Base-by-base conservation (phyloP, 2,329 filamentous ascomycete genomes). In the Colletotrichum chrysophilum region DNA sequence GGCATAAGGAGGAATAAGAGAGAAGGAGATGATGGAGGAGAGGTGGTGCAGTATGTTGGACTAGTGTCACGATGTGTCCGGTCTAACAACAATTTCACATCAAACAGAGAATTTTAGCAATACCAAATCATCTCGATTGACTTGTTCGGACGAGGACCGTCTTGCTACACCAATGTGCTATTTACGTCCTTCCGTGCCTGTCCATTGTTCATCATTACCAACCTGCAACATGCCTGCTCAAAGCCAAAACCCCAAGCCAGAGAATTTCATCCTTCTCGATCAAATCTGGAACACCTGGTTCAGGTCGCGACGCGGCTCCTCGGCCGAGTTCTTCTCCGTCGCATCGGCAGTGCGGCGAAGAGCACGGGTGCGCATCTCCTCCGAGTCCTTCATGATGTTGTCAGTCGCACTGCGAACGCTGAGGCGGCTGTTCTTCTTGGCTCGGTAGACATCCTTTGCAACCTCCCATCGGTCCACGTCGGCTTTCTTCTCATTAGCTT, bases 1-100 rank as follows among this genome's bases (percentile, higher is more conserved):
- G 79, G 1, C 87, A 84, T 81, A 86, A 85, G 78, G 81, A 79
- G 66, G 85, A 86, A 16, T 87, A 78, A 79, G 43, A 38, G 16
- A 13, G 16, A 1, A 32, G 7, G 26, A 36, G 24, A 30, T n/a
- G 8, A 4, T 32, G 24, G 28, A 21, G 56, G 56, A 30, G 26
- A 5, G 9, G 5, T 30, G 26, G 2, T 30, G 26, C 18, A 30
- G 14, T 18, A n/a, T 18, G 16, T 61, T 32, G 56, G 9, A n/a
- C 18, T 26, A 58, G 10, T 16, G 55, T 52, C n/a, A 21, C n/a
- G 24, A 26, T 28, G 16, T 58, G 24, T 4, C n/a, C 12, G n/a
- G 13, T 1, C 24, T 58, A 28, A 13, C 5, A 61, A 9, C 28
- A 52, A 52, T 13, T 52, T 52, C 43, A 24, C 43, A 52, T 52